A percentile compares a stretch with the other conserved stretches of the same genome.
phyloP scores from a whole-genome alignment of 768 basidiomycete species.

The Suillus bovinus region DNA sequence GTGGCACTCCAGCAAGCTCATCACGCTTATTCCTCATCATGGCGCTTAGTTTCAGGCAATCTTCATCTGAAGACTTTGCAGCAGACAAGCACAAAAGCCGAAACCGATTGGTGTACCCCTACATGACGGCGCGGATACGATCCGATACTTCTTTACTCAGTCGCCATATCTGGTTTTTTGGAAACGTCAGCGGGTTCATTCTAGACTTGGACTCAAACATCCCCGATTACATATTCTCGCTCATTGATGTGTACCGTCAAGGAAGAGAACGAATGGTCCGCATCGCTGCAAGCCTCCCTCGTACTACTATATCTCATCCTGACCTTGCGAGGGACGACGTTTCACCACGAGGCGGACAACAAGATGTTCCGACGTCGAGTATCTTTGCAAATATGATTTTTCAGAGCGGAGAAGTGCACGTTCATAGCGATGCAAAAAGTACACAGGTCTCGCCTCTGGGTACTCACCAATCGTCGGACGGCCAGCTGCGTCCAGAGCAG shows the following conservation, averaged over 20 bases:
- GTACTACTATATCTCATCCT: constrained; percentile 20
- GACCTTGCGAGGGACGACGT: constrained; percentile 18
- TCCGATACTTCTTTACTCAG: constrained; percentile 49
- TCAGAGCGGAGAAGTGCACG: constrained; percentile 79
- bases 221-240: constrained; percentile 74
- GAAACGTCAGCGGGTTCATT: constrained; percentile 81
- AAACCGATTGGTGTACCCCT: constrained; percentile 77
- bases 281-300: constrained; percentile 56
- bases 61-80: constrained; percentile 65
- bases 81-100: constrained; percentile 65
- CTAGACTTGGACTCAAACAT: constrained; percentile 83
- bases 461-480: constrained; percentile 31
- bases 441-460: constrained; percentile 43
- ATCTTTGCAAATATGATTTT: constrained; percentile 72
- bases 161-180: constrained; percentile 60
- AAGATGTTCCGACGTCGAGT: constrained; percentile 52
- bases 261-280: constrained; percentile 78
- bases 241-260: constrained; percentile 81
- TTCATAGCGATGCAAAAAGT: constrained; percentile 56
- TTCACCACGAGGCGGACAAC: constrained; percentile 8
- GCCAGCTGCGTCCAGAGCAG: constrained; percentile 27
- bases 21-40: not conserved
- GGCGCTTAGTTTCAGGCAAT: constrained; percentile 71
- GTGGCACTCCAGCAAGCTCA: not conserved
- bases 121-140: constrained; percentile 75